Evolutionary conservation across 208 protist genomes (phyloP).

Genomic region (Ichthyophonus hoferi): DNA sequence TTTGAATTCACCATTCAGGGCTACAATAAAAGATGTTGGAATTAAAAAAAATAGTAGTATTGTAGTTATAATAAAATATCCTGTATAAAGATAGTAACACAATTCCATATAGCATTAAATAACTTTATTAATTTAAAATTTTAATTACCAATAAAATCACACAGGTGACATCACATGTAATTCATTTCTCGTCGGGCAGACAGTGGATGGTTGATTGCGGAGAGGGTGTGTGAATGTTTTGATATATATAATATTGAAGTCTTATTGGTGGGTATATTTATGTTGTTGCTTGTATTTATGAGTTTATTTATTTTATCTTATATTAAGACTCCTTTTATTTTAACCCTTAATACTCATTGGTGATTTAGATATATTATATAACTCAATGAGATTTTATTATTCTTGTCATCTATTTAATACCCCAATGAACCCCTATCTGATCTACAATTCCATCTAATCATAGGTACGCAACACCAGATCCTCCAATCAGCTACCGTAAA

Average conservation of each 20-base stretch:
- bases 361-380: background rate
- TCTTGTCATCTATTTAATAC: background rate
- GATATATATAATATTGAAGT: background rate
- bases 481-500: constrained; percentile 40
- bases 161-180: constrained; percentile 44
- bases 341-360: background rate
- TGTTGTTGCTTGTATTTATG: background rate
- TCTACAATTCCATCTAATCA: background rate
- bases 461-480: constrained; percentile 55
- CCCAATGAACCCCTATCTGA: background rate
- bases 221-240: constrained; percentile 18
- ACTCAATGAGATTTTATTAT: background rate
- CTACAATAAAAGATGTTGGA: no score
- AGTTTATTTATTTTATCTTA: background rate
- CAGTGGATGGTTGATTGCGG: constrained; percentile 50
- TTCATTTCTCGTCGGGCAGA: constrained; percentile 39
- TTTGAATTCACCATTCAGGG: no score
- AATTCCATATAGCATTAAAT: no score
- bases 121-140: no score
- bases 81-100: no score
- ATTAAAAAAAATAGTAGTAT: no score
- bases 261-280: no score
- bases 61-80: no score
- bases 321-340: background rate
- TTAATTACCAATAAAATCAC: no score